These are phyloP conservation scores for Cyberlindnera maritima DNA, from an alignment of 805 yeast genomes.

Conservation along the genomic window DNA sequence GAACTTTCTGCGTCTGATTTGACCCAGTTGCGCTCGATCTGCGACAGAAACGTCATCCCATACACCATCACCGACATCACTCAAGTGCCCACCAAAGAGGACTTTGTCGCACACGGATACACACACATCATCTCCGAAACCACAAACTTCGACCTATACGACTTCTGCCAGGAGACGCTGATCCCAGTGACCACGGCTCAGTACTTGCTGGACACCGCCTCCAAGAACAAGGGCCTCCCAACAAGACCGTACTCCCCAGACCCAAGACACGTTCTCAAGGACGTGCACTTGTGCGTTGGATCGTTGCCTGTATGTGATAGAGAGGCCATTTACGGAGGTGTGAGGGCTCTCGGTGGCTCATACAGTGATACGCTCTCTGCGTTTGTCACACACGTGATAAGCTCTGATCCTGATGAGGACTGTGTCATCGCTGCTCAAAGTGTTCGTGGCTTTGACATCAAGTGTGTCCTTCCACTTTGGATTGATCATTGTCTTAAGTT, in stretches of 20 bases:
- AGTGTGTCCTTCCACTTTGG: constrained; percentile 78
- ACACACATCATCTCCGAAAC: constrained; percentile 54
- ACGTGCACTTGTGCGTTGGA: constrained; percentile 59
- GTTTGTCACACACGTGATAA: constrained; percentile 76
- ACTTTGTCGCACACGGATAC: constrained; percentile 20
- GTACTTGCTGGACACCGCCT: constrained; percentile 56
- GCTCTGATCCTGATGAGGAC: constrained; percentile 55
- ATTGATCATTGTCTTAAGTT: constrained; percentile 63
- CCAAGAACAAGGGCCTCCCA: constrained; percentile 41
- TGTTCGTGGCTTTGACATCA: constrained; percentile 40
- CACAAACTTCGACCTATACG: constrained; percentile 42
- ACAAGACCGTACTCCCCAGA: constrained; percentile 69
- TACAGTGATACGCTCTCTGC: constrained; percentile 57
- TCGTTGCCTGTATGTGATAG: constrained; percentile 55
- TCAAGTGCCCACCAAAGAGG: constrained; percentile 22
- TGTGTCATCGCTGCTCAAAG: constrained; percentile 52
- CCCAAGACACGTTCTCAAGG: constrained; percentile 60
- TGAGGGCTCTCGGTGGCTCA: constrained; percentile 73
- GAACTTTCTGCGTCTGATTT: constrained; percentile 15
- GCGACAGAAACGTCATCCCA: constrained; percentile 28
- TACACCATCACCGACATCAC: constrained; percentile 20
- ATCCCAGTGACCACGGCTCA: constrained; percentile 61
- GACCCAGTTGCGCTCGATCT: constrained; percentile 18
- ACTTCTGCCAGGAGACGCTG: constrained; percentile 46
- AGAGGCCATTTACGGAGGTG: constrained; percentile 67